These are phyloP conservation scores for Coelastrella sp. DNA, from an alignment of 139 green algal species.

Conservation along the genomic window DNA sequence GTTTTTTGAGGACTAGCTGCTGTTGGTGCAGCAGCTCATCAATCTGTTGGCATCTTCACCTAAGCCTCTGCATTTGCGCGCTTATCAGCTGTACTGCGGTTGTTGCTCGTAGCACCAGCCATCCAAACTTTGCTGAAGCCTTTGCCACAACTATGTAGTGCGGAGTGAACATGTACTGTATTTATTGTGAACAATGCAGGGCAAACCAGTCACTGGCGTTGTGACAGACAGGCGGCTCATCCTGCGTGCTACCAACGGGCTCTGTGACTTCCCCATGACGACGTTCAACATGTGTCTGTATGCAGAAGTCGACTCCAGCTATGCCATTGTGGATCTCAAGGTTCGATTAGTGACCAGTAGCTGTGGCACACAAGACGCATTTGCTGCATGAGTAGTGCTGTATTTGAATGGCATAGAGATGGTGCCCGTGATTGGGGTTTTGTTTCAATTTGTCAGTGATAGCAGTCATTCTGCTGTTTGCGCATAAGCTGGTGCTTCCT, in stretches of 20 bases:
- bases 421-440: no score
- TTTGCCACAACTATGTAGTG: neutral
- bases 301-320: constrained; percentile 2
- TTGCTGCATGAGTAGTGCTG: neutral
- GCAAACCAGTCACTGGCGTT: neutral
- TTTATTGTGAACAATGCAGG: neutral
- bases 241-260: neutral
- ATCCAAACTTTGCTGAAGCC: neutral
- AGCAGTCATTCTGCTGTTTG: no score
- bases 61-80: neutral
- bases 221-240: constrained; percentile 2
- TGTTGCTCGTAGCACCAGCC: no score
- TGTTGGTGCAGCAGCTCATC: no score
- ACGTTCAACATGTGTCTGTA: no score
- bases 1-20: no score
- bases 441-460: no score
- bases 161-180: neutral
- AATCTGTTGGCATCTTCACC: neutral
- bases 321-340: constrained; percentile 1
- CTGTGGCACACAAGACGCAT: neutral
- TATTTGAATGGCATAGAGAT: no score
- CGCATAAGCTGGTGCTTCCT: no score
- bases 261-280: no score
- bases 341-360: neutral
- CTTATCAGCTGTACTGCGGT: neutral